phyloP scores from a whole-genome alignment of 495 filamentous ascomycete genomes.

The Neurospora sp. region DNA sequence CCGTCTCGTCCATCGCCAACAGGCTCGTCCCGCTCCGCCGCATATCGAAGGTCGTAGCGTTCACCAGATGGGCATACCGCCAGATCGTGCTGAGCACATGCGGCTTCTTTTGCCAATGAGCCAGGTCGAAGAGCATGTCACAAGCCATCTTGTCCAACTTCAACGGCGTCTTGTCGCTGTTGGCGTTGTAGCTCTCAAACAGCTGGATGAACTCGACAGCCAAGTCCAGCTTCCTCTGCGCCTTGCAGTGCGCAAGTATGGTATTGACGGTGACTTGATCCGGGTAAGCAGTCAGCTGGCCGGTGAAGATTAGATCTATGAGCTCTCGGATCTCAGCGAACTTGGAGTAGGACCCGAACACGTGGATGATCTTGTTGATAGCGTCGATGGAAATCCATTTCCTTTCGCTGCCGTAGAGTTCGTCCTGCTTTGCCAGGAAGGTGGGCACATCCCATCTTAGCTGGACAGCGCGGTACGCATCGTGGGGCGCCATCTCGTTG shows the following conservation, averaged over 20 bases:
- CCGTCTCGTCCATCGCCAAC: not conserved
- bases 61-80: slow-evolving; percentile 22
- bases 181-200: slow-evolving; percentile 8
- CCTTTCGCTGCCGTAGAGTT: slow-evolving; percentile 19
- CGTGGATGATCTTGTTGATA: slow-evolving; percentile 22
- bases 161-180: not conserved
- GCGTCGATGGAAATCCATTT: slow-evolving; percentile 26
- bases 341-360: slow-evolving; percentile 16
- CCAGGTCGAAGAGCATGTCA: slow-evolving; percentile 22
- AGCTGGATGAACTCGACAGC: slow-evolving; percentile 12
- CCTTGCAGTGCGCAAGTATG: slow-evolving; percentile 23
- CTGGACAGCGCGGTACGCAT: slow-evolving; percentile 21
- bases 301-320: slow-evolving; percentile 11
- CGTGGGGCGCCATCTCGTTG: slow-evolving; percentile 20
- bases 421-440: slow-evolving; percentile 21
- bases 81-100: slow-evolving; percentile 28
- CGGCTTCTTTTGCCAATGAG: slow-evolving; percentile 17
- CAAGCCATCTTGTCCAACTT: slow-evolving; percentile 13
- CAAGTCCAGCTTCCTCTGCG: slow-evolving; percentile 3
- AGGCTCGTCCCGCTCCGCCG: not conserved
- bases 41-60: slow-evolving; percentile 12
- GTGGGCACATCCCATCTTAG: slow-evolving; percentile 7
- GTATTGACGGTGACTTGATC: slow-evolving; percentile 23
- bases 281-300: slow-evolving; percentile 2
- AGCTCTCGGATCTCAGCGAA: slow-evolving; percentile 14